Conservation (phyloP, 148 eudicot species). For the Chenopodium formosanum region DNA sequence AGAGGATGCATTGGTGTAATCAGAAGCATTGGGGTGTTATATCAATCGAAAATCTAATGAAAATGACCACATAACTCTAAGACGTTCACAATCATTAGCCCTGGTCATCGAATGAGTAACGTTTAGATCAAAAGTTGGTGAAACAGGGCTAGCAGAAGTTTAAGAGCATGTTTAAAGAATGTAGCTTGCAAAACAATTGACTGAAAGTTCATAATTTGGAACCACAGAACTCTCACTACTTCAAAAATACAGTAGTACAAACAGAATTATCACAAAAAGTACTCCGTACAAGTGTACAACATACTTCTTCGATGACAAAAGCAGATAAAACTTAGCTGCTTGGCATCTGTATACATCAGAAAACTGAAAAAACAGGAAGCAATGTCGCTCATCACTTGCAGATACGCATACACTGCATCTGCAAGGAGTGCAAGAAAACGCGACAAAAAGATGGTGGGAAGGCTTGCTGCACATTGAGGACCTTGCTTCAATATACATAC, state of each 20-base stretch:
- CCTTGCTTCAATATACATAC: background rate
- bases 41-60: no score
- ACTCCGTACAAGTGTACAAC: no score
- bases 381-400: background rate
- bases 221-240: no score
- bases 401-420: background rate
- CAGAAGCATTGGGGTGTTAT: background rate
- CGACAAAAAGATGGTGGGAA: background rate
- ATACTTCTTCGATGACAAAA: no score
- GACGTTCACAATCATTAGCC: background rate
- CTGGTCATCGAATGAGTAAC: background rate
- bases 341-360: background rate
- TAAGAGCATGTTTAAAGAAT: background rate
- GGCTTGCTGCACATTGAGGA: constrained; percentile 1
- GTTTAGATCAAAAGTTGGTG: background rate
- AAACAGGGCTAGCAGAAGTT: background rate
- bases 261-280: no score
- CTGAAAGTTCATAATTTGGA: no score
- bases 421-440: background rate
- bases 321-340: background rate
- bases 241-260: no score
- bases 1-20: background rate
- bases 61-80: no score
- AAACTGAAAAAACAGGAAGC: background rate
- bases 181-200: no score